Percentiles rank a stretch among this genome's conserved stretches.
Evolutionary conservation across 495 filamentous ascomycete species (phyloP).

Genomic region (Immersiella caudata): DNA sequence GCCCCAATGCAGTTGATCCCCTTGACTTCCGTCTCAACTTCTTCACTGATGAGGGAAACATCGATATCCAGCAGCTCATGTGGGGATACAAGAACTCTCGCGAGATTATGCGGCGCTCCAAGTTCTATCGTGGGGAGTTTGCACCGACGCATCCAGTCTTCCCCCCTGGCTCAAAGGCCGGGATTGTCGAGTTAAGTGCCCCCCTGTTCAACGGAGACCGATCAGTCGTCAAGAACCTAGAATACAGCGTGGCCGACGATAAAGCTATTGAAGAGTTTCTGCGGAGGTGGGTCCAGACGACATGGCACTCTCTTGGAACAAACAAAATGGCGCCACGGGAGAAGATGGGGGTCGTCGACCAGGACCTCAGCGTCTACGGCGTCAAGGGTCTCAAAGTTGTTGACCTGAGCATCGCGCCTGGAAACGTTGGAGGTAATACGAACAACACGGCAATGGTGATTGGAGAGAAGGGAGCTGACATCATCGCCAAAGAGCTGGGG

Average conservation of each 20-base stretch:
- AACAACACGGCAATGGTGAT: constrained; percentile 61
- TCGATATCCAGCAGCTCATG: constrained; percentile 48
- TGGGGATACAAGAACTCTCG: constrained; percentile 60
- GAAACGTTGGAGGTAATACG: constrained; percentile 65
- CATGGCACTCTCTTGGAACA: constrained; percentile 37
- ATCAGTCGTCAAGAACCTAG: constrained; percentile 26
- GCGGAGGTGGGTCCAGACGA: constrained; percentile 24
- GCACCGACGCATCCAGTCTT: constrained; percentile 55
- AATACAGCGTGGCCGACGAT: constrained; percentile 52
- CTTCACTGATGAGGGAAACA: constrained; percentile 41
- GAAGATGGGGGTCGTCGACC: constrained; percentile 28
- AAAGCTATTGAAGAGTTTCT: constrained; percentile 28
- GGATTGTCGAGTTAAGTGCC: constrained; percentile 41
- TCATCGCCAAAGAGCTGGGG: constrained; percentile 57
- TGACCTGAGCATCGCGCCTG: constrained; percentile 52
- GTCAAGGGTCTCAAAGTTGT: constrained; percentile 30
- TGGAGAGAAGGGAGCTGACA: constrained; percentile 63
- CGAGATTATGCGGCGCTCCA: constrained; percentile 59
- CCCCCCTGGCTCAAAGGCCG: constrained; percentile 47
- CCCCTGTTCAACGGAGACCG: constrained; percentile 3
- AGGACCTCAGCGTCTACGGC: constrained; percentile 28
- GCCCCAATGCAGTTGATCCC: constrained; percentile 36
- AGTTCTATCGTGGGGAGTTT: constrained; percentile 57
- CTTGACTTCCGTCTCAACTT: constrained; percentile 49
- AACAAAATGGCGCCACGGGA: constrained; percentile 29